Percentiles rank a stretch among this genome's conserved stretches.
Evolutionary conservation across 208 protist genomes (phyloP).

Genomic region (Herpetomonas tarakana): DNA sequence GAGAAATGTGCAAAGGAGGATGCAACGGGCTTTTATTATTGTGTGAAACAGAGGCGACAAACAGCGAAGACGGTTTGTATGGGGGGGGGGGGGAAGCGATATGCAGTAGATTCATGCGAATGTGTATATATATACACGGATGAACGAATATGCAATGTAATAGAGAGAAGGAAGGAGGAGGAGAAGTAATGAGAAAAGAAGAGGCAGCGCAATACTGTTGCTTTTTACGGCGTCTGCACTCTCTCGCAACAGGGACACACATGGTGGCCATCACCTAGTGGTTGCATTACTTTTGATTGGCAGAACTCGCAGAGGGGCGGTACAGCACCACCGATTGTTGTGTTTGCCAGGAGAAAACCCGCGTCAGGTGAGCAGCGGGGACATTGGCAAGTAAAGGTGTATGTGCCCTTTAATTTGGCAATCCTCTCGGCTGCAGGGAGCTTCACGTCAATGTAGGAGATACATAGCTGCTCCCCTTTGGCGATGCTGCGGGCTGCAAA

Average conservation of each 20-base stretch:
- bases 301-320: constrained; percentile 21
- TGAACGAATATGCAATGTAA: too few species aligned
- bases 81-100: too few species aligned
- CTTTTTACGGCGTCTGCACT: too few species aligned
- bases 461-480: constrained; percentile 29
- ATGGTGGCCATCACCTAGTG: constrained; percentile 8
- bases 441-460: constrained; percentile 39
- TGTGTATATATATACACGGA: too few species aligned
- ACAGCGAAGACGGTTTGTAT: too few species aligned
- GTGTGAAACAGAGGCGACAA: too few species aligned
- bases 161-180: too few species aligned
- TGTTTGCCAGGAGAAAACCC: constrained; percentile 16
- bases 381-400: constrained; percentile 31
- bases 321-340: constrained; percentile 10
- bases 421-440: constrained; percentile 12
- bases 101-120: too few species aligned
- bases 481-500: constrained; percentile 21
- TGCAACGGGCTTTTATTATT: too few species aligned
- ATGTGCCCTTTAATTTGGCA: constrained; percentile 26
- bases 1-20: too few species aligned
- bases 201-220: too few species aligned
- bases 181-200: too few species aligned
- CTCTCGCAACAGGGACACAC: constrained; percentile 24
- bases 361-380: constrained; percentile 10
- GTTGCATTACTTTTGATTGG: constrained; percentile 30